Percentiles rank a stretch among this genome's conserved stretches.
phyloP scores from a whole-genome alignment of 495 filamentous ascomycete species.

The Parachaetomium inaequale region DNA sequence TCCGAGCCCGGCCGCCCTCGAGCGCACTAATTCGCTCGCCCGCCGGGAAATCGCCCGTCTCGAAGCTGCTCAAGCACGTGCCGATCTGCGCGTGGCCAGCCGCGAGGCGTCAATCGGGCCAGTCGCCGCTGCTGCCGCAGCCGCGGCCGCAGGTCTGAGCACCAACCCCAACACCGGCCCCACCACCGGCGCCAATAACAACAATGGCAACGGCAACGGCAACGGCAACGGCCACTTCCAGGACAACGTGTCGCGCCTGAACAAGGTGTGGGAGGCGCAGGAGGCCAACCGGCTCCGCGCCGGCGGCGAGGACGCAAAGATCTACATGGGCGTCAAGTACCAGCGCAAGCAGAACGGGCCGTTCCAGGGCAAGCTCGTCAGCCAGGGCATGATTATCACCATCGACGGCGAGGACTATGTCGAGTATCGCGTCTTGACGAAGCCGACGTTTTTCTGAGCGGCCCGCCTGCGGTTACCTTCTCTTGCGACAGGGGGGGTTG shows the following conservation, averaged over 20 bases:
- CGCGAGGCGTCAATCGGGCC: constrained; percentile 22
- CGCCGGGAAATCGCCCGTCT: constrained; percentile 43
- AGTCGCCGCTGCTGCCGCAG: neutral
- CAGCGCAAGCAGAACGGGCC: constrained; percentile 51
- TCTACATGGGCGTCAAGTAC: constrained; percentile 51
- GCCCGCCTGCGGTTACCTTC: neutral
- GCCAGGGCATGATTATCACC: constrained; percentile 48
- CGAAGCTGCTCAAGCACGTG: constrained; percentile 40
- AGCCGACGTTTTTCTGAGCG: constrained; percentile 47
- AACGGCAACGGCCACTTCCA: constrained; percentile 30
- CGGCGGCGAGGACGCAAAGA: constrained; percentile 46
- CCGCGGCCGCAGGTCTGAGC: neutral
- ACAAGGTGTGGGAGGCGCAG: constrained; percentile 46
- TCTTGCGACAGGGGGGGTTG: neutral
- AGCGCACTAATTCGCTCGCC: constrained; percentile 41
- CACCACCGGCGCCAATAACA: neutral
- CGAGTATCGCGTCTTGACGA: constrained; percentile 54
- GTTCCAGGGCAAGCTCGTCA: constrained; percentile 51
- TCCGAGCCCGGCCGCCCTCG: constrained; percentile 26
- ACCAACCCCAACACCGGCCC: neutral
- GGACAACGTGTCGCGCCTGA: constrained; percentile 42
- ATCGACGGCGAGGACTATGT: constrained; percentile 59
- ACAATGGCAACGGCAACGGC: neutral
- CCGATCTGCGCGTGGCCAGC: constrained; percentile 36
- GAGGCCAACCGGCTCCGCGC: constrained; percentile 41